Conservation (phyloP, 2,329 filamentous ascomycete genomes). For the Zymoseptoria pseudotritici region DNA sequence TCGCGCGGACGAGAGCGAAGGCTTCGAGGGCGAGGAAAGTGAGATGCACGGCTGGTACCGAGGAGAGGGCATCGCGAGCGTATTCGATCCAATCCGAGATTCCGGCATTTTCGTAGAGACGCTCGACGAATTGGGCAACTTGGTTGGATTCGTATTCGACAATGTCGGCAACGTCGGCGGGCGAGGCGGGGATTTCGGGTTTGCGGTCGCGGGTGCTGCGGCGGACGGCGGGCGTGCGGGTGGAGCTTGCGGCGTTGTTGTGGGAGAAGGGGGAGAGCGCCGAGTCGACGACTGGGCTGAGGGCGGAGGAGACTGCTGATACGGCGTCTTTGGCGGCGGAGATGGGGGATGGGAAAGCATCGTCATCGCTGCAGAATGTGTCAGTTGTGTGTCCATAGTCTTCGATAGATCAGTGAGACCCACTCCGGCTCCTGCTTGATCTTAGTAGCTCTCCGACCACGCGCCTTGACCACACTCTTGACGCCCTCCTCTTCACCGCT, state of each 20-base stretch:
- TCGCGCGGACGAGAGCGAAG: conserved; percentile 58
- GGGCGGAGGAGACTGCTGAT: conserved; percentile 8
- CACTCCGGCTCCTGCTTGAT: conserved; percentile 32
- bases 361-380: conserved; percentile 13
- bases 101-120: conserved; percentile 58
- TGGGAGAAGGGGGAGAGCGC: conserved; percentile 12
- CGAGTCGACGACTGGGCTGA: neutral
- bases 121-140: conserved; percentile 58
- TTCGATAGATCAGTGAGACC: conserved; percentile 3
- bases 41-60: conserved; percentile 63
- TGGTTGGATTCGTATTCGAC: conserved; percentile 65
- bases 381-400: neutral
- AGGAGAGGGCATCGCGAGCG: conserved; percentile 63
- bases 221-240: conserved; percentile 19
- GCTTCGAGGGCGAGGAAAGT: conserved; percentile 63
- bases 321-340: conserved; percentile 8
- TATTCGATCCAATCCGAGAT: conserved; percentile 59
- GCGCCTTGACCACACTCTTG: conserved; percentile 24
- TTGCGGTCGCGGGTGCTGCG: conserved; percentile 11
- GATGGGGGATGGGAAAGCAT: conserved; percentile 13
- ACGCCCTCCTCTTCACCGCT: conserved; percentile 22
- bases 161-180: conserved; percentile 66
- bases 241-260: conserved; percentile 12
- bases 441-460: conserved; percentile 25
- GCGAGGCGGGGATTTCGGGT: conserved; percentile 57